A percentile compares a stretch with the other conserved stretches of the same genome.
These are phyloP conservation scores for Penicillium sp. DNA, from an alignment of 2,329 filamentous ascomycete genomes.

Conservation along the genomic window DNA sequence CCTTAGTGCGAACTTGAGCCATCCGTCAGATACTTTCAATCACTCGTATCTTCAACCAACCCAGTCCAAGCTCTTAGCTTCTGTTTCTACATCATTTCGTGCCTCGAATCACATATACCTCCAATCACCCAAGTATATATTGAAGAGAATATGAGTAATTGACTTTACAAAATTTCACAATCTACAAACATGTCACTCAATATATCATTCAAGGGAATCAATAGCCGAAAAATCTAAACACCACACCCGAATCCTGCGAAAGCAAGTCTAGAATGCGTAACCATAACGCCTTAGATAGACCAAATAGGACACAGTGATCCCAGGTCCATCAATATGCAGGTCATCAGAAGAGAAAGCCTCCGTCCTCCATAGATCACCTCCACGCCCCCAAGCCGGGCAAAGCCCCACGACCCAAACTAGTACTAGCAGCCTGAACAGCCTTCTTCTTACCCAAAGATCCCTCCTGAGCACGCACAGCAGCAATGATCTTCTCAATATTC, in stretches of 20 bases:
- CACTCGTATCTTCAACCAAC: too few species aligned
- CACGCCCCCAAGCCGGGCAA: constrained; percentile 35
- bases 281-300: constrained; percentile 9
- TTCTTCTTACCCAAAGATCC: constrained; percentile 37
- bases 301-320: background rate
- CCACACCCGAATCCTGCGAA: background rate
- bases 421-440: constrained; percentile 37
- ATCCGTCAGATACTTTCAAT: too few species aligned
- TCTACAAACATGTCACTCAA: background rate
- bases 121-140: background rate
- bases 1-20: too few species aligned
- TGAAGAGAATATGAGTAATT: background rate
- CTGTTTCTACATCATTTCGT: too few species aligned
- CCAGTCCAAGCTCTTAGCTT: too few species aligned
- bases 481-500: constrained; percentile 75
- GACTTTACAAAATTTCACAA: background rate
- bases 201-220: background rate
- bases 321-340: constrained; percentile 1
- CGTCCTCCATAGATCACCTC: constrained; percentile 22
- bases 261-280: constrained; percentile 5
- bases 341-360: background rate
- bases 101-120: too few species aligned
- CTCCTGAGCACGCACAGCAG: constrained; percentile 59
- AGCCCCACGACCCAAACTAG: constrained; percentile 30
- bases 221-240: background rate